Percentiles rank a stretch among this genome's conserved stretches.
These are phyloP conservation scores for Penicillium olsonii DNA, from an alignment of 2,329 filamentous ascomycete species.

Conservation along the genomic window DNA sequence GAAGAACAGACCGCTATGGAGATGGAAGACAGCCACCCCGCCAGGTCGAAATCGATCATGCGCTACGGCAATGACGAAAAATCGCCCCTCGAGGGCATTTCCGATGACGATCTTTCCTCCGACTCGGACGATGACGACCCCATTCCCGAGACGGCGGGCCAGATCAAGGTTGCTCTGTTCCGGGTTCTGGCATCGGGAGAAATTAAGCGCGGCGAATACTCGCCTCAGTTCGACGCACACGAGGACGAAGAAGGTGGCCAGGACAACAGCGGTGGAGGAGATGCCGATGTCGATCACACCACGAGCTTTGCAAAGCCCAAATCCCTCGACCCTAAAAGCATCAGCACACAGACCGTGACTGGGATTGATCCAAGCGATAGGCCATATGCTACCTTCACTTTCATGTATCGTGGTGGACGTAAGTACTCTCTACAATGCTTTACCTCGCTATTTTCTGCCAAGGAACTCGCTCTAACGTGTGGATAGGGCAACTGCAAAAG, in stretches of 20 bases:
- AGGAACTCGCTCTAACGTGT: neutral
- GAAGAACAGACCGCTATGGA: slow-evolving; percentile 57
- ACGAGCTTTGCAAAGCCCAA: slow-evolving; percentile 98
- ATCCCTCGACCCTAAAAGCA: slow-evolving; percentile 91
- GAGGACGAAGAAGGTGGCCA: slow-evolving; percentile 81
- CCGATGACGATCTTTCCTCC: slow-evolving; percentile 70
- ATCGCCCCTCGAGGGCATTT: slow-evolving; percentile 70
- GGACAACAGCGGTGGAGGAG: slow-evolving; percentile 62
- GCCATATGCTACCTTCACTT: slow-evolving; percentile 95
- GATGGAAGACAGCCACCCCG: slow-evolving; percentile 35
- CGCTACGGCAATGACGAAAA: slow-evolving; percentile 78
- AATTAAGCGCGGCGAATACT: slow-evolving; percentile 97
- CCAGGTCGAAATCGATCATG: slow-evolving; percentile 60
- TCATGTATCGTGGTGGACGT: slow-evolving; percentile 96
- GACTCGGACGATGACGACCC: slow-evolving; percentile 79
- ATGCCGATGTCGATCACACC: slow-evolving; percentile 90
- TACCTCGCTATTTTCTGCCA: neutral
- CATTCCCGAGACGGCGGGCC: slow-evolving; percentile 85
- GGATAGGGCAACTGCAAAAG: slow-evolving; percentile 95
- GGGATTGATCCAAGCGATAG: slow-evolving; percentile 95
- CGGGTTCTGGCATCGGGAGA: slow-evolving; percentile 92
- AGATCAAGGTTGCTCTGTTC: slow-evolving; percentile 98
- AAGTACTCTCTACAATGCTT: slow-evolving; percentile 47
- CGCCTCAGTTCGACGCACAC: slow-evolving; percentile 93
- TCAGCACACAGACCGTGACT: slow-evolving; percentile 98